phyloP scores from a whole-genome alignment of 805 yeast species.

The Myxozyma neotropica region DNA sequence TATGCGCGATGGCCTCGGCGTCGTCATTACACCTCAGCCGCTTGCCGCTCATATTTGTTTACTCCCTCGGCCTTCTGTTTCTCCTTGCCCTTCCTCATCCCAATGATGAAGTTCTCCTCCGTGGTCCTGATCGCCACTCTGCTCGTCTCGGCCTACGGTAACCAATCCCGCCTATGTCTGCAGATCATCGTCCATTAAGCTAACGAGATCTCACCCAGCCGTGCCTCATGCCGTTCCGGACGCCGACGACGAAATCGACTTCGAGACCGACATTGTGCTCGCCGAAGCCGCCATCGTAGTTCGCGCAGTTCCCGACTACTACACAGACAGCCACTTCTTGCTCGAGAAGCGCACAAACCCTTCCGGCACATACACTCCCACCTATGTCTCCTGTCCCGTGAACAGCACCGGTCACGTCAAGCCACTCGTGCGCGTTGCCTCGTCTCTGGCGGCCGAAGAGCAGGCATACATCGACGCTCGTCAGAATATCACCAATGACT shows the following conservation, averaged over 20 bases:
- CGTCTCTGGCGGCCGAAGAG: conserved; percentile 28
- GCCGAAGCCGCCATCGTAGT: conserved; percentile 3
- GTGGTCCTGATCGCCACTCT: background rate
- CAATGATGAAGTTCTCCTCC: background rate
- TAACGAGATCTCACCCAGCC: background rate
- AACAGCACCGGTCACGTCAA: background rate
- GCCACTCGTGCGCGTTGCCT: conserved; percentile 23
- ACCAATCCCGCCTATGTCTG: background rate
- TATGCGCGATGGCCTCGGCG: too few species aligned
- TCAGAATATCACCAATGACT: conserved; percentile 16
- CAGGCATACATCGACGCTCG: conserved; percentile 35
- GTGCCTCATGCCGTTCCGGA: background rate
- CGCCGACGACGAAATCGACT: background rate
- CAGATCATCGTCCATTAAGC: background rate
- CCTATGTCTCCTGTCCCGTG: conserved; percentile 14
- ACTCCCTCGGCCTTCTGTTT: background rate
- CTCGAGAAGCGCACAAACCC: conserved; percentile 11
- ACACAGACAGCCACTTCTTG: background rate
- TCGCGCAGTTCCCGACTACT: background rate
- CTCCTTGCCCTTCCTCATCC: background rate
- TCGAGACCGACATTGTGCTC: background rate
- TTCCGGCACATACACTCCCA: conserved; percentile 18
- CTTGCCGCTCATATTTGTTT: too few species aligned
- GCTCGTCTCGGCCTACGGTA: background rate
- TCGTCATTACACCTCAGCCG: too few species aligned